Conservation (phyloP, 2,329 filamentous ascomycete genomes). For the Zasmidium angulare region DNA sequence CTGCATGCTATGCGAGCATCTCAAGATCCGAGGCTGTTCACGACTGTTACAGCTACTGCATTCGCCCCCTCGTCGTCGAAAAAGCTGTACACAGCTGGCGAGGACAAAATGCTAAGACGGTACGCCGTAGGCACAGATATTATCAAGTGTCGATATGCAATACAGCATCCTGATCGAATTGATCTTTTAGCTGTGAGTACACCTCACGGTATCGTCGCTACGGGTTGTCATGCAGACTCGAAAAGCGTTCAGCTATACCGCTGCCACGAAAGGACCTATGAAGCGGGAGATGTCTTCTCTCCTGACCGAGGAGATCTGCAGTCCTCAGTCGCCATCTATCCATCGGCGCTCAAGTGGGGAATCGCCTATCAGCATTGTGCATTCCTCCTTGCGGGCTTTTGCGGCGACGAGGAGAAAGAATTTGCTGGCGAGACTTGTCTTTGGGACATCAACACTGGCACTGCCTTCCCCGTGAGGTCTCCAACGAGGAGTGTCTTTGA, state of each 20-base stretch:
- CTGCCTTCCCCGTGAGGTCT: conserved; percentile 44
- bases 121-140: conserved; percentile 30
- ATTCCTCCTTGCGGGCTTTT: conserved; percentile 57
- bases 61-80: conserved; percentile 45
- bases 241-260: conserved; percentile 24
- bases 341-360: conserved; percentile 53
- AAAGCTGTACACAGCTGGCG: conserved; percentile 47
- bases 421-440: conserved; percentile 54
- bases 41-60: conserved; percentile 55
- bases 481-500: conserved; percentile 59
- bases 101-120: conserved; percentile 50
- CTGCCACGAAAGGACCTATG: conserved; percentile 7
- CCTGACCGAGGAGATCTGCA: conserved; percentile 23
- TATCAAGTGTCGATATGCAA: conserved; percentile 16
- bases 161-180: conserved; percentile 50
- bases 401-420: conserved; percentile 37
- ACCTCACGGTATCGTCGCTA: conserved; percentile 21
- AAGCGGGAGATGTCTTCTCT: conserved; percentile 14
- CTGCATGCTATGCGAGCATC: conserved; percentile 47
- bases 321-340: conserved; percentile 35
- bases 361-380: conserved; percentile 36
- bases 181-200: conserved; percentile 47
- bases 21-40: conserved; percentile 55
- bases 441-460: conserved; percentile 51
- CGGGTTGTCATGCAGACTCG: conserved; percentile 17